Conservation (phyloP, 2,329 filamentous ascomycete species). For the Plectosphaerella plurivora region DNA sequence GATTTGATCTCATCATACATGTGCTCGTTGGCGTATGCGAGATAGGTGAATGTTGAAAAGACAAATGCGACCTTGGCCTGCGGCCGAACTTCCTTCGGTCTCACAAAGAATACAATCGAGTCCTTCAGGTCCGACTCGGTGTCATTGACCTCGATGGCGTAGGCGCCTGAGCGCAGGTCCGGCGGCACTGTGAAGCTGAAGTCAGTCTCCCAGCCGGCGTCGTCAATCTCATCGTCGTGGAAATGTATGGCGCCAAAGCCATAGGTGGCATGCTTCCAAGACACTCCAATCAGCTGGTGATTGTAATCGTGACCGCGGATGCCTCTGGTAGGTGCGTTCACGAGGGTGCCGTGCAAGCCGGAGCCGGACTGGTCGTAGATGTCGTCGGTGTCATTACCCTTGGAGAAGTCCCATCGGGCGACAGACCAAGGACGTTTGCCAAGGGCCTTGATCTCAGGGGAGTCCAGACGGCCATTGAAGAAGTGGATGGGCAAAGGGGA, state of each 20-base stretch:
- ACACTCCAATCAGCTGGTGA: conserved; percentile 14
- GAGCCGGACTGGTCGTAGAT: conserved; percentile 16
- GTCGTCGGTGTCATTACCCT: conserved; percentile 15
- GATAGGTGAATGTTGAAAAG: conserved; percentile 29
- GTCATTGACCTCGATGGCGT: conserved; percentile 20
- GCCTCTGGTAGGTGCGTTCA: conserved; percentile 27
- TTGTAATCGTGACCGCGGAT: conserved; percentile 28
- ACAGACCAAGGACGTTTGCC: neutral
- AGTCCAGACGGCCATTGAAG: conserved; percentile 16
- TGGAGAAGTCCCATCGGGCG: conserved; percentile 16
- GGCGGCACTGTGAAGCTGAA: conserved; percentile 19
- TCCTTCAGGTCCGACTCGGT: conserved; percentile 13
- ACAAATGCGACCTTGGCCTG: conserved; percentile 19
- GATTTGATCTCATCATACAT: conserved; percentile 24
- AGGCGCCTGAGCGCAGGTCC: conserved; percentile 18
- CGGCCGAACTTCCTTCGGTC: conserved; percentile 14
- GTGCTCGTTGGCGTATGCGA: conserved; percentile 31
- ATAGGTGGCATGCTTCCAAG: conserved; percentile 25
- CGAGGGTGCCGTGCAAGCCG: conserved; percentile 17
- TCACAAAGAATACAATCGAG: conserved; percentile 26
- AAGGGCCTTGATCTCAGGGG: conserved; percentile 7
- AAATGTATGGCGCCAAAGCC: conserved; percentile 32
- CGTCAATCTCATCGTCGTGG: conserved; percentile 31
- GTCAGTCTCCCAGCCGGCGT: conserved; percentile 26
- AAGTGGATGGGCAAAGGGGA: conserved; percentile 2